Percentiles rank a stretch among this genome's conserved stretches.
These are phyloP conservation scores for Biscutella auriculata DNA, from an alignment of 441 rosid species.

Conservation along the genomic window DNA sequence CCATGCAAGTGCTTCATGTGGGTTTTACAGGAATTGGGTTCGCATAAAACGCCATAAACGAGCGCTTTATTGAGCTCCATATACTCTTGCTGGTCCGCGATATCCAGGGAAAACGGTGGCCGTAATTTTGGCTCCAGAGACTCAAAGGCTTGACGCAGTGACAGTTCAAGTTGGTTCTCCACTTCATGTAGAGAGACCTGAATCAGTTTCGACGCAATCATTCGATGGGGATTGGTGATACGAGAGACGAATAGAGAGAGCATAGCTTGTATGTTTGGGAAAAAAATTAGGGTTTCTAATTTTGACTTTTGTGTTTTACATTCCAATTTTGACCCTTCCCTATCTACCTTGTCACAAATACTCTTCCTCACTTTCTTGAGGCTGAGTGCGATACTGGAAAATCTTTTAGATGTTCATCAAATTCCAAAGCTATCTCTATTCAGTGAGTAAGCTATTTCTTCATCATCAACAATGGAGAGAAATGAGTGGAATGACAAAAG, in stretches of 20 bases:
- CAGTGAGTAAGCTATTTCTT: slow-evolving; percentile 19
- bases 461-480: slow-evolving; percentile 39
- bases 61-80: slow-evolving; percentile 50
- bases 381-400: no score
- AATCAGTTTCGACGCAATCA: slow-evolving; percentile 31
- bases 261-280: slow-evolving; percentile 32
- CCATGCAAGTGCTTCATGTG: slow-evolving; percentile 63
- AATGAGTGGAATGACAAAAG: slow-evolving; percentile 45
- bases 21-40: slow-evolving; percentile 29
- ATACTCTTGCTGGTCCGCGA: slow-evolving; percentile 46
- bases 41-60: slow-evolving; percentile 43
- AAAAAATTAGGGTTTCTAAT: slow-evolving; percentile 18
- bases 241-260: background rate
- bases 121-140: slow-evolving; percentile 29
- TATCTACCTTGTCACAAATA: no score
- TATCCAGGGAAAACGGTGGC: slow-evolving; percentile 49
- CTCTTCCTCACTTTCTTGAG: no score
- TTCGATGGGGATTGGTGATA: background rate
- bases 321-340: background rate
- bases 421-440: slow-evolving; percentile 19
- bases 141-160: slow-evolving; percentile 49
- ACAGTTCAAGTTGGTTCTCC: slow-evolving; percentile 37
- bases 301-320: background rate
- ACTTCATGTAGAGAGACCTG: slow-evolving; percentile 27
- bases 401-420: slow-evolving; percentile 27